Conservation (phyloP, 1,284 basidiomycete genomes). For the Mycosarcoma mackinlayi region DNA sequence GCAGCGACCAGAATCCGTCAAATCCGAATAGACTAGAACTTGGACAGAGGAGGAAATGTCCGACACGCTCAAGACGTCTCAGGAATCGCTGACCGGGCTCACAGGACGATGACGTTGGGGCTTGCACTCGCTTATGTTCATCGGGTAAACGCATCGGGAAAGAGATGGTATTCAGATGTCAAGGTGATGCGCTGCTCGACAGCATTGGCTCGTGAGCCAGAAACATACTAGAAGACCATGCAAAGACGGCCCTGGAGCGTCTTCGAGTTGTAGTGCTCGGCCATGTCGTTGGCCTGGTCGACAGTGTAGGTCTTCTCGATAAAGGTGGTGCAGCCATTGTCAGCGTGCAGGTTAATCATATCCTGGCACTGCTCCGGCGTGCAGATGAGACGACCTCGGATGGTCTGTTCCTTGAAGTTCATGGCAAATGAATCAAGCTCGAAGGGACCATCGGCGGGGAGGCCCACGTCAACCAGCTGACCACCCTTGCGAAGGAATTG, state of each 20-base stretch:
- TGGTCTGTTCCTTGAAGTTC: constrained; percentile 63
- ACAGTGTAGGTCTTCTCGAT: constrained; percentile 61
- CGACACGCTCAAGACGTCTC: too few species aligned
- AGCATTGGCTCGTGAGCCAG: too few species aligned
- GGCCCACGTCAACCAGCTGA: constrained; percentile 54
- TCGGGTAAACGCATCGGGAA: too few species aligned
- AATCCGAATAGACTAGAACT: too few species aligned
- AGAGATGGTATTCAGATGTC: too few species aligned
- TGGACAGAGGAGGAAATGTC: too few species aligned
- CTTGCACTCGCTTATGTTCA: too few species aligned
- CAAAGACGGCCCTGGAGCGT: constrained; percentile 53
- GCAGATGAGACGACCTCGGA: constrained; percentile 58
- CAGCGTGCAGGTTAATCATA: constrained; percentile 56
- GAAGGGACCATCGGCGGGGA: constrained; percentile 56
- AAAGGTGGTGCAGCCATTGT: constrained; percentile 49
- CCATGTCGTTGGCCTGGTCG: constrained; percentile 56
- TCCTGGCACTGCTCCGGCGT: constrained; percentile 58
- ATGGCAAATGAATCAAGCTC: constrained; percentile 56
- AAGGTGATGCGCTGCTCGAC: too few species aligned
- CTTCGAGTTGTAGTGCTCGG: constrained; percentile 54
- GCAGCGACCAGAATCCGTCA: too few species aligned
- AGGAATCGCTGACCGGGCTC: too few species aligned
- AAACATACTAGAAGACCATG: constrained; percentile 44
- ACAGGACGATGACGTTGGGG: too few species aligned
- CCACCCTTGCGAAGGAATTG: constrained; percentile 60